A percentile compares a stretch with the other conserved stretches of the same genome.
Evolutionary conservation across 1,284 basidiomycete species (phyloP).

Genomic region (Pseudozyma hubeiensis): DNA sequence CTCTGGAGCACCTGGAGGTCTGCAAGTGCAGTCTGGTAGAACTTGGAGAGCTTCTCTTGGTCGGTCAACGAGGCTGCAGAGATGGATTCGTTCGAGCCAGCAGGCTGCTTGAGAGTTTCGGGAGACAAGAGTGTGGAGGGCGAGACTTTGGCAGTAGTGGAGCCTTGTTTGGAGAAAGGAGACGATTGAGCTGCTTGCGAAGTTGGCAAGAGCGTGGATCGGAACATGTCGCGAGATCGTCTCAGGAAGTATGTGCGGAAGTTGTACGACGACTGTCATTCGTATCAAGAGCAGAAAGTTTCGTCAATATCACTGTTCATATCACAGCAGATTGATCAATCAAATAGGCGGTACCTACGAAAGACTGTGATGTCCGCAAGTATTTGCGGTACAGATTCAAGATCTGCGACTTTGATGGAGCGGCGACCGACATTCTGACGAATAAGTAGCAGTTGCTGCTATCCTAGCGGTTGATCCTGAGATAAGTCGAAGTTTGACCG

Average conservation of each 20-base stretch:
- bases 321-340: neutral
- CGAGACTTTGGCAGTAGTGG: slow-evolving; percentile 49
- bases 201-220: slow-evolving; percentile 53
- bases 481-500: neutral
- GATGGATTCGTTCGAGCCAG: slow-evolving; percentile 22
- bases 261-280: slow-evolving; percentile 64
- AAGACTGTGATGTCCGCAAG: slow-evolving; percentile 63
- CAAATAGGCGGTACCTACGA: slow-evolving; percentile 54
- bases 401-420: slow-evolving; percentile 56
- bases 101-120: slow-evolving; percentile 24
- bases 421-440: slow-evolving; percentile 32
- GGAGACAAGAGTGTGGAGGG: slow-evolving; percentile 53
- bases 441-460: neutral
- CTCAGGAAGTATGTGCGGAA: slow-evolving; percentile 68
- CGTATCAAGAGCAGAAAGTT: neutral
- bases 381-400: slow-evolving; percentile 64
- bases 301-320: neutral
- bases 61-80: slow-evolving; percentile 42
- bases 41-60: slow-evolving; percentile 47
- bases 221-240: slow-evolving; percentile 66
- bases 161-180: slow-evolving; percentile 58
- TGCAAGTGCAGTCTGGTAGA: slow-evolving; percentile 59
- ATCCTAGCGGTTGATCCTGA: neutral
- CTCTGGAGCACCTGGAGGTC: slow-evolving; percentile 65
- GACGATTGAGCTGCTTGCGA: slow-evolving; percentile 48